Base-by-base conservation (phyloP, 2,329 filamentous ascomycete genomes). In the Verticillium longisporum region DNA sequence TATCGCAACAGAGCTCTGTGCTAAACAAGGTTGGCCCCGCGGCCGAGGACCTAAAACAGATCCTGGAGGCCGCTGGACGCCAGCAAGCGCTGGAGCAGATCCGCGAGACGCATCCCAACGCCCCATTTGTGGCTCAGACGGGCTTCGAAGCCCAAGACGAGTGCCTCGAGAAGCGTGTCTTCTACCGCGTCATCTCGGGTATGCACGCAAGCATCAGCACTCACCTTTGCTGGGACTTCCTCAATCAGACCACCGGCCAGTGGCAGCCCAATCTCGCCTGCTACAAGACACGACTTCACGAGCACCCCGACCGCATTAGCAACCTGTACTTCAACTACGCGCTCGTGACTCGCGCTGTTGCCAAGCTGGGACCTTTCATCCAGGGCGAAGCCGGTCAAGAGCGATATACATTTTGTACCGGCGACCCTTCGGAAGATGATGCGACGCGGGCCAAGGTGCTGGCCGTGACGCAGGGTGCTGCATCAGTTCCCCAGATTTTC, bases 321-420 rank as follows among this genome's bases (percentile, higher is more conserved):
- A 99, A 99, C 75, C 83, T 99, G 57, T 99, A 99, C 80, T 99
- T 99, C 80, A 98, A 99, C 83, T 99, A 97, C 71, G 95, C 95
- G 0, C 83, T 99, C 18, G 83, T 99, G 50, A 89, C 94, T 32
- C 90, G 95, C 57, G 95, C 95, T 13, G 85, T 98, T 50, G 90
- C 91, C 59, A 99, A 99, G 77, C 84, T 98, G 9, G 90, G 89
- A 13, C 90, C 91, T 31, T 88, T 93, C 67, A 82, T 98, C 10
- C 80, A 88, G 65, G 70, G 68, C 4, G 65, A 77, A 34, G 14
- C 26, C 15, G 54, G 57, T 6, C 31, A 32, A 11, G 60, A 61
- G 14, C 80, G 85, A 64, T 98, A 98, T 77, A 95, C 91, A 0
- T 99, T 97, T 75, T 99, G 95, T 75, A 89, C 89, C 4, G 92